Base-by-base conservation (phyloP, 1,284 basidiomycete species). In the Cutaneotrichosporon curvatum region DNA sequence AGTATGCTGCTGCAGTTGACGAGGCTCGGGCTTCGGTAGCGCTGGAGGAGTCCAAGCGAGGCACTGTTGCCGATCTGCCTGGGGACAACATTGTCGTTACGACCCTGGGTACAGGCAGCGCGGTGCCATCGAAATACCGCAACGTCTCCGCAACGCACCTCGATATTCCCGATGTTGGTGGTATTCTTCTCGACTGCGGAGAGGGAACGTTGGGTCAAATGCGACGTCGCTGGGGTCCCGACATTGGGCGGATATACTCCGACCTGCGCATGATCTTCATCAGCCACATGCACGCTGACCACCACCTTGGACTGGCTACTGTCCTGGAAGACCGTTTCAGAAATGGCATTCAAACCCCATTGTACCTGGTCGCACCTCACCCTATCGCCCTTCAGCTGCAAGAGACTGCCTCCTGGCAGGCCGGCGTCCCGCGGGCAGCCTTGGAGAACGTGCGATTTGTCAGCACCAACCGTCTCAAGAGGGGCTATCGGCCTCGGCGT, bases 201-300 rank as follows among this genome's bases (percentile, higher is more conserved):
- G 92, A 97, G 69, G 87, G 88, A 0, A 92, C 92, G 0, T 85
- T 84, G 74, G 91, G 90, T 2, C 90, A 97, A 63, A 76, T 97
- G 8, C 76, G 77, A 4, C 79, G 94, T 10, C 78, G 82, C 40
- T 94, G 83, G 58, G 90, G 90, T 0, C 68, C 75, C n/a, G 73
- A 79, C 14, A 49, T 66, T n/a, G 60, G 64, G 15, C 45, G 62
- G 21, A 74, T 83, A 11, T 72, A 94, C 47, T 74, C 80, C n/a
- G 74, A 84, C 40, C 68, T 94, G 25, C 82, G 79, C 55, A 80
- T 87, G 61, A 78, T 97, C 23, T 96, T 84, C 67, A 76, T 95
- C 56, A 90, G 85, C 56, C 94, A 97, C 65, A 79, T 86, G 60
- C 92, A 96, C 62, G 92, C 80, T 0, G 94, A 97, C 65, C 92